Percentiles rank a stretch among this genome's conserved stretches.
Conservation (phyloP, 192 early-diverging fungal species). For the Coemansia sp. region DNA sequence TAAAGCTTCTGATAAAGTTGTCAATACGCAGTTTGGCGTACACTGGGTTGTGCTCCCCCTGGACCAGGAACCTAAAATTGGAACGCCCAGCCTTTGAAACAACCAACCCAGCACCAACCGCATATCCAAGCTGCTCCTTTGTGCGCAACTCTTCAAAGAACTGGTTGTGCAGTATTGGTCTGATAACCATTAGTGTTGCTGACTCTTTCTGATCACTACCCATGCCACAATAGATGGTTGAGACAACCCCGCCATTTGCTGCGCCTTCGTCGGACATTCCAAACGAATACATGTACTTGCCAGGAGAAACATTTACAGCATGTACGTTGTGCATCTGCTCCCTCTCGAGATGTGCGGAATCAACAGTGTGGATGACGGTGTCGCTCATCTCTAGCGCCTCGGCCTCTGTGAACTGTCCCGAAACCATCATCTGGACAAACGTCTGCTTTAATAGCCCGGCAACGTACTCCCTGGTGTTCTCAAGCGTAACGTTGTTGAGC, state of each 20-base stretch:
- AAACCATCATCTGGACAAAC: conserved; percentile 70
- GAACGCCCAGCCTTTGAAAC: background rate
- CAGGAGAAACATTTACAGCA: conserved; percentile 18
- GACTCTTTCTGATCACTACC: conserved; percentile 57
- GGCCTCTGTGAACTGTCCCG: conserved; percentile 67
- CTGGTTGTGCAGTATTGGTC: conserved; percentile 71
- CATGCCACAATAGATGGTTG: conserved; percentile 76
- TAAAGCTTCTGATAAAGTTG: conserved; percentile 58
- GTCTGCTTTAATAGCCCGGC: conserved; percentile 64
- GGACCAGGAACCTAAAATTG: conserved; percentile 67
- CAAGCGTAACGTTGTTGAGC: conserved; percentile 68
- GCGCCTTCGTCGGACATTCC: conserved; percentile 62
- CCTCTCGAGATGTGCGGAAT: conserved; percentile 55
- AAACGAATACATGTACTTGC: conserved; percentile 18
- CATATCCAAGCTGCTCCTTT: conserved; percentile 80
- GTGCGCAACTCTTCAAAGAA: conserved; percentile 89
- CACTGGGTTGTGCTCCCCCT: conserved; percentile 76
- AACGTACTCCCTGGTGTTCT: conserved; percentile 70
- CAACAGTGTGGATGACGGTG: conserved; percentile 57
- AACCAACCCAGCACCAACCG: background rate
- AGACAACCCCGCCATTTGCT: conserved; percentile 78
- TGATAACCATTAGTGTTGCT: conserved; percentile 61
- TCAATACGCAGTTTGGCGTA: conserved; percentile 79
- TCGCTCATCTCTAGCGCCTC: conserved; percentile 32
- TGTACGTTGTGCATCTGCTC: background rate